phyloP scores from a whole-genome alignment of 148 eudicot species.

The Rhododendron mucronatum region DNA sequence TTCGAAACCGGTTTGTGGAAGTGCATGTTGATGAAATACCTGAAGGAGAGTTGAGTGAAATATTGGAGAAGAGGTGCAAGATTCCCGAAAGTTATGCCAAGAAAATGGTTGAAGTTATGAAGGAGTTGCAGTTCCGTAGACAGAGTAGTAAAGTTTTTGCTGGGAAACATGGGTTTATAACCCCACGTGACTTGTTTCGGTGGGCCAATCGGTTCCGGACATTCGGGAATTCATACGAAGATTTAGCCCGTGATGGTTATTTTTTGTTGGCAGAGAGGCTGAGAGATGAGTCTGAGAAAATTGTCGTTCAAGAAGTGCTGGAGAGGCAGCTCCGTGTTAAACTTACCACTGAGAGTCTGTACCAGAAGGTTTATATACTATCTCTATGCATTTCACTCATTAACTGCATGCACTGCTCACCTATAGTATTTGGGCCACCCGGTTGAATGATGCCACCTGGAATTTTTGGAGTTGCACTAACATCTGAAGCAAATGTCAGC shows the following conservation, averaged over 20 bases:
- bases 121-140: slow-evolving; percentile 84
- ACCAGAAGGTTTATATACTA: slow-evolving; percentile 52
- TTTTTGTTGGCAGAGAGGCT: slow-evolving; percentile 87
- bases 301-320: slow-evolving; percentile 64
- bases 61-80: slow-evolving; percentile 64
- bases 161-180: slow-evolving; percentile 96
- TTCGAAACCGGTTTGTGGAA: slow-evolving; percentile 97
- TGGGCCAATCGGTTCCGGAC: slow-evolving; percentile 80
- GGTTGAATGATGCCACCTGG: background rate
- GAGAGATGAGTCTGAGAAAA: slow-evolving; percentile 73
- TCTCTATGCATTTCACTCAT: background rate
- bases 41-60: slow-evolving; percentile 58
- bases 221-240: slow-evolving; percentile 60
- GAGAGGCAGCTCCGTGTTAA: slow-evolving; percentile 56
- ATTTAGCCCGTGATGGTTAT: slow-evolving; percentile 80
- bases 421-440: background rate
- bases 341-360: slow-evolving; percentile 42
- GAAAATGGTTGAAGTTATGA: slow-evolving; percentile 91
- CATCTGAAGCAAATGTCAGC: background rate
- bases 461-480: background rate
- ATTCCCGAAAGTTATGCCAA: slow-evolving; percentile 72
- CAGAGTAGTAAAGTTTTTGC: slow-evolving; percentile 93
- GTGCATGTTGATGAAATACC: slow-evolving; percentile 97
- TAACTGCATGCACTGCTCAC: background rate
- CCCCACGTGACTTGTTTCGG: slow-evolving; percentile 91